Conservation (phyloP, 1,284 basidiomycete genomes). For the Rhodotorula sp. region DNA sequence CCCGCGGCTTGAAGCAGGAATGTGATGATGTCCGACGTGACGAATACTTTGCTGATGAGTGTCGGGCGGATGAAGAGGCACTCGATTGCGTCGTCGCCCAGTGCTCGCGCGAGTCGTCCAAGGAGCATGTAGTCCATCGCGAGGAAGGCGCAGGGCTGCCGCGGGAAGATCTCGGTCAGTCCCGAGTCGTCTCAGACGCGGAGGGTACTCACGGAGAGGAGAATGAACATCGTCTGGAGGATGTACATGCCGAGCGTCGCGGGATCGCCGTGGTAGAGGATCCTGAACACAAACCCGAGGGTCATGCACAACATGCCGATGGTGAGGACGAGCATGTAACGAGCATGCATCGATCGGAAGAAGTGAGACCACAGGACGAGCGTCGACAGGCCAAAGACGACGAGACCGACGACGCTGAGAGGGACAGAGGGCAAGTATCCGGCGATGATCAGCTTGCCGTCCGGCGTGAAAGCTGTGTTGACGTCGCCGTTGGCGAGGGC, state of each 20-base stretch:
- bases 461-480: neutral
- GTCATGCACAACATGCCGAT: slow-evolving; percentile 33
- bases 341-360: slow-evolving; percentile 8
- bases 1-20: slow-evolving; percentile 44
- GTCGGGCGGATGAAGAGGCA: slow-evolving; percentile 28
- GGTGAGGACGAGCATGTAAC: slow-evolving; percentile 34
- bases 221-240: slow-evolving; percentile 32
- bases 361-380: slow-evolving; percentile 25
- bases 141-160: slow-evolving; percentile 40
- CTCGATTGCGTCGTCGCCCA: slow-evolving; percentile 10
- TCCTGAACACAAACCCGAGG: slow-evolving; percentile 14
- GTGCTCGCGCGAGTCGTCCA: slow-evolving; percentile 16
- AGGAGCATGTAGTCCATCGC: slow-evolving; percentile 36
- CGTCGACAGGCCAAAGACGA: slow-evolving; percentile 16
- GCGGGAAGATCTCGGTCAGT: neutral
- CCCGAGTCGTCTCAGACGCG: neutral
- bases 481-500: neutral
- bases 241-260: slow-evolving; percentile 24
- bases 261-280: neutral
- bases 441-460: slow-evolving; percentile 22
- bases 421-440: slow-evolving; percentile 25
- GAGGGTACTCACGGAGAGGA: slow-evolving; percentile 15
- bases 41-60: slow-evolving; percentile 39
- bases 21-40: slow-evolving; percentile 43
- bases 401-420: slow-evolving; percentile 18